Base-by-base conservation (phyloP, 768 basidiomycete species). In the Calocybe cyanea region DNA sequence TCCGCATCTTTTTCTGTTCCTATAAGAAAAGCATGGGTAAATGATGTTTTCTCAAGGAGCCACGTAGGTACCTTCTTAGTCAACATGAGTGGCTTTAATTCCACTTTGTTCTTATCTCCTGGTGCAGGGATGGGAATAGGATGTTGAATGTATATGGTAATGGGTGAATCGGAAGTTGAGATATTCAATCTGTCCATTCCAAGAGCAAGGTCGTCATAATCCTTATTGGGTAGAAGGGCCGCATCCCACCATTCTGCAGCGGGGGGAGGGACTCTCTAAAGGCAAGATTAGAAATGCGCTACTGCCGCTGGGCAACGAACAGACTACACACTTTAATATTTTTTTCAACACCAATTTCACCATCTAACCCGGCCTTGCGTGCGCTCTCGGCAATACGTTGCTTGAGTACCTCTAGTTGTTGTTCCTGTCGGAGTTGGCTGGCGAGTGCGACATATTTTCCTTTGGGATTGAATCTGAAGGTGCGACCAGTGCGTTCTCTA, bases 231-330 rank as follows among this genome's bases (percentile, higher is more conserved):
- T 8, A 99, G 69, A 11, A 97, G 69, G 0, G 89, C 77, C 17
- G 79, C 83, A 65, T 99, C 96, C 96, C 96, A 99, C 96, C 96
- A 99, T 63, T 98, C 96, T 3, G 85, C 79, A 4, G 80, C 84
- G 0, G 95, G 95, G 6, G 95, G 96, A 0, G 90, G 78, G 44
- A 81, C 80, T 35, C 93, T 76, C 86, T 94, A 55, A 32, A n/a
- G n/a, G 47, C 34, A 40, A 6, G 7, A 23, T n/a, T 3, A 38
- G 35, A 39, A 5, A 28, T 28, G 25, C 5, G 5, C 25, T 28
- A 11, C 25, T 28, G 11, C 5, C 25, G 11, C 25, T 5, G 25
- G 25, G 11, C 25, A 28, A 28, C 11, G 25, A 28, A 11, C 25
- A 11, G 11, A 6, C 25, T 11, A 28, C 25, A 28, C 11, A 90